phyloP scores from a whole-genome alignment of 1,284 basidiomycete genomes.

The Cryptococcus wingfieldii region DNA sequence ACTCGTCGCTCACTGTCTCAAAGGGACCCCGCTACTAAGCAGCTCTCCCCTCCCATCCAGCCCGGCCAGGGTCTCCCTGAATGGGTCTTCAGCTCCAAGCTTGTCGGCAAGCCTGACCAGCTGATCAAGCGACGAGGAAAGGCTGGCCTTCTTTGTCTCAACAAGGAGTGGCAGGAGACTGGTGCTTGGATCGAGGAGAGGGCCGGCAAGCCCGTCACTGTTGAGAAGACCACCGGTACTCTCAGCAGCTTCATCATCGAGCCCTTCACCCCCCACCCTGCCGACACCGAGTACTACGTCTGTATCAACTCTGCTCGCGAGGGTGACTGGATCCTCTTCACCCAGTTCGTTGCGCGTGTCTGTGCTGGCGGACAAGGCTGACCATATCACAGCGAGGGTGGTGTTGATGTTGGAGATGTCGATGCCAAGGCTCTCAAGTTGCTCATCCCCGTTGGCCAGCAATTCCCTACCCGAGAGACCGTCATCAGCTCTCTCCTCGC shows the following conservation, averaged over 20 bases:
- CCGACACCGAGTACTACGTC: slow-evolving; percentile 94
- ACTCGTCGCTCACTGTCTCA: slow-evolving; percentile 19
- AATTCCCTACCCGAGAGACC: slow-evolving; percentile 72
- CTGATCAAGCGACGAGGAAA: slow-evolving; percentile 99
- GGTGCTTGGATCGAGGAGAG: slow-evolving; percentile 81
- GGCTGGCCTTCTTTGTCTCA: slow-evolving; percentile 88
- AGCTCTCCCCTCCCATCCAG: slow-evolving; percentile 60
- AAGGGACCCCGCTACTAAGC: slow-evolving; percentile 78
- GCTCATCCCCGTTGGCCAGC: slow-evolving; percentile 68
- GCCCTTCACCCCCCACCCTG: slow-evolving; percentile 93
- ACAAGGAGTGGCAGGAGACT: slow-evolving; percentile 85
- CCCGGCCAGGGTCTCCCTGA: slow-evolving; percentile 68
- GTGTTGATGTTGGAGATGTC: slow-evolving; percentile 98
- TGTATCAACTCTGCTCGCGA: slow-evolving; percentile 96
- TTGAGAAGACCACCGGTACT: slow-evolving; percentile 88
- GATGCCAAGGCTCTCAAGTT: slow-evolving; percentile 95
- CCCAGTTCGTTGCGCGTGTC: slow-evolving; percentile 55
- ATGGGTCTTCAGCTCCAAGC: slow-evolving; percentile 83
- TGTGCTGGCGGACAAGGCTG: background rate
- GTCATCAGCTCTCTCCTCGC: slow-evolving; percentile 72
- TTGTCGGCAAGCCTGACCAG: slow-evolving; percentile 93
- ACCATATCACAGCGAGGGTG: slow-evolving; percentile 62
- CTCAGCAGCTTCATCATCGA: slow-evolving; percentile 98
- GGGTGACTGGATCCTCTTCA: slow-evolving; percentile 96
- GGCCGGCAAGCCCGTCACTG: slow-evolving; percentile 91